Percentiles rank a stretch among this genome's conserved stretches.
These are phyloP conservation scores for Chytridiales sp. DNA, from an alignment of 371 early-diverging fungal genomes.

Conservation along the genomic window DNA sequence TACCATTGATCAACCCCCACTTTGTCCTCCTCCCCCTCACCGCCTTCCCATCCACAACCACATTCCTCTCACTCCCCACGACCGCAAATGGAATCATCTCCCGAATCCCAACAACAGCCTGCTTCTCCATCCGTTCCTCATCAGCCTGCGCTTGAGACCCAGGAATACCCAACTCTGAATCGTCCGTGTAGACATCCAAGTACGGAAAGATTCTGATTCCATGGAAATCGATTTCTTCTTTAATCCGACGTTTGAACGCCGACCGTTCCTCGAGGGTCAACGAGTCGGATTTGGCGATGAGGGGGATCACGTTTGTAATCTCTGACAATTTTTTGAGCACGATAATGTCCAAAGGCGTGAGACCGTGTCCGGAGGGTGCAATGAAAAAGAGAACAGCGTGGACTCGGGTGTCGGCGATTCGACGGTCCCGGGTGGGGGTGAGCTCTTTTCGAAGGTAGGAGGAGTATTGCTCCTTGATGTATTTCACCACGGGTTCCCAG, in stretches of 20 bases:
- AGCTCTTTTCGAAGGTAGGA: conserved; percentile 83
- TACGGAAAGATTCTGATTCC: conserved; percentile 88
- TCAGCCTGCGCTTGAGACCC: conserved; percentile 22
- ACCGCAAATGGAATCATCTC: conserved; percentile 58
- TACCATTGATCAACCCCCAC: conserved; percentile 89
- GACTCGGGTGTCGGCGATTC: conserved; percentile 78
- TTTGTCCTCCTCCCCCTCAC: conserved; percentile 86
- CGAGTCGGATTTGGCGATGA: conserved; percentile 93
- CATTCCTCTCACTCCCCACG: conserved; percentile 88
- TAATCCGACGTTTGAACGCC: conserved; percentile 73
- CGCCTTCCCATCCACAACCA: conserved; percentile 74
- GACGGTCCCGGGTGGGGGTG: conserved; percentile 54
- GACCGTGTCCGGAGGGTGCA: conserved; percentile 79
- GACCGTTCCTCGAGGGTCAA: conserved; percentile 80
- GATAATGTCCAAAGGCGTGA: conserved; percentile 80
- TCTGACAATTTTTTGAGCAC: conserved; percentile 80
- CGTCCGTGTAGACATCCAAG: conserved; percentile 38
- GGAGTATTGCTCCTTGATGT: conserved; percentile 94
- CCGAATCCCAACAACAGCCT: conserved; percentile 19
- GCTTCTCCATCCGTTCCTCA: conserved; percentile 29
- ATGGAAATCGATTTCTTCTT: conserved; percentile 89
- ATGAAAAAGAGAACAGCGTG: conserved; percentile 86
- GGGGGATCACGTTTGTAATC: conserved; percentile 85
- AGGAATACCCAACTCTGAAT: conserved; percentile 18
- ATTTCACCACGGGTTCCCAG: conserved; percentile 95